Evolutionary conservation across 202 grass and related monocot genomes (phyloP), one percentile per base, ranked within the genome.

Genomic region (Brachypodium distachyon): DNA sequence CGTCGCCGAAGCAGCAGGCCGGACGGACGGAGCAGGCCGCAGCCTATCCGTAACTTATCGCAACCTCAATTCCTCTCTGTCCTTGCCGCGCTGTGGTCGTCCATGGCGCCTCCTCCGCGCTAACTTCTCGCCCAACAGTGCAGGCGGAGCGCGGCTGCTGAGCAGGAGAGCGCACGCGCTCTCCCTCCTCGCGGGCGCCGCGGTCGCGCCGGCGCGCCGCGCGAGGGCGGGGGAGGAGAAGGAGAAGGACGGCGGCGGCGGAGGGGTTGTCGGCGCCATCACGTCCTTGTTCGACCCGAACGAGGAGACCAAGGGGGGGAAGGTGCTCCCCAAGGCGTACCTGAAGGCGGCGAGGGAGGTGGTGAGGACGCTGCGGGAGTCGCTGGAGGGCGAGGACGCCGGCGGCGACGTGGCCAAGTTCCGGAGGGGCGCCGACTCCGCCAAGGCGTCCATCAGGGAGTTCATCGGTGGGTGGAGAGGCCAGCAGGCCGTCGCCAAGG

Each of bases 331-430:
- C 52, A 95, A 93, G 87, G 89, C 83, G 18, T 99, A 95, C 85
- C 77, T 99, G 40, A 95, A 95, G 85, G 77, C 85, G 54, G 89
- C 87, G 23, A 92, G 89, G 87, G 89, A 92, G 68, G 91, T 98
- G 39, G 89, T 98, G 64, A 86, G 89, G 77, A 98, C 87, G 58
- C 89, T 98, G 32, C 83, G 91, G 48, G 96, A 95, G 61, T 99
- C 96, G 5, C 72, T 99, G 75, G 37, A 87, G 56, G 87, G 74
- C 66, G 82, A 90, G 26, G 77, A 86, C 77, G 80, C 73, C 40
- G 82, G 81, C 33, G 83, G 73, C 34, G 85, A 94, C 67, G 77
- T 89, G 56, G 87, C 82, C 47, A 90, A 78, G 54, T 98, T 98
- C 73, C 84, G 95, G 13, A 72, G 91, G 40, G 86, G 61, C 31